A percentile compares a stretch with the other conserved stretches of the same genome.
Evolutionary conservation across 169 alveolate species (phyloP).

Genomic region (Eimeria sp.): DNA sequence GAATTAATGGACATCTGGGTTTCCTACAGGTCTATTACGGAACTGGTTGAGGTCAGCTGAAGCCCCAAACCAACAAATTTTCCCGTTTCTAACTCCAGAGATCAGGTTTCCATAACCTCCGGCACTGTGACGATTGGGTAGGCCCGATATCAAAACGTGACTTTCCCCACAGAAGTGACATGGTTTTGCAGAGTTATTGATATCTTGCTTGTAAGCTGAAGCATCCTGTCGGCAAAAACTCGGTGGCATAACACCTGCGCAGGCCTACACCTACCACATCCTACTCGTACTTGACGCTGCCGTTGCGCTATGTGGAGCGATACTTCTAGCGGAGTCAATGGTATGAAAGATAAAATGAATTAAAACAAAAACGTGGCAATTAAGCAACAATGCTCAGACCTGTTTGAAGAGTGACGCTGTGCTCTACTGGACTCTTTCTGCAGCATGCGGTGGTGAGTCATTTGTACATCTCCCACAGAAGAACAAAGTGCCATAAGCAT

Average conservation of each 20-base stretch:
- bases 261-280: slow-evolving; percentile 53
- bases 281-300: slow-evolving; percentile 43
- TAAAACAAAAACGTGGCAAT: background rate
- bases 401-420: slow-evolving; percentile 40
- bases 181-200: background rate
- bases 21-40: slow-evolving; percentile 47
- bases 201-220: slow-evolving; percentile 42
- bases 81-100: background rate
- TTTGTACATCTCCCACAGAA: background rate
- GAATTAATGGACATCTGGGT: background rate
- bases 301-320: slow-evolving; percentile 33
- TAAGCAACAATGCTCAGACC: background rate
- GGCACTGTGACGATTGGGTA: slow-evolving; percentile 75
- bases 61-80: background rate
- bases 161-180: background rate
- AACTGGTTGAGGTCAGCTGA: slow-evolving; percentile 53
- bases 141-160: background rate
- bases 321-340: slow-evolving; percentile 52
- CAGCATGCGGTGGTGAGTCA: slow-evolving; percentile 40
- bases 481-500: background rate
- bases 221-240: background rate
- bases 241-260: background rate
- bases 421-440: slow-evolving; percentile 46
- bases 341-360: background rate
- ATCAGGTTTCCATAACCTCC: slow-evolving; percentile 62